These are phyloP conservation scores for Chaetomium fimeti DNA, from an alignment of 495 filamentous ascomycete genomes.

Conservation along the genomic window DNA sequence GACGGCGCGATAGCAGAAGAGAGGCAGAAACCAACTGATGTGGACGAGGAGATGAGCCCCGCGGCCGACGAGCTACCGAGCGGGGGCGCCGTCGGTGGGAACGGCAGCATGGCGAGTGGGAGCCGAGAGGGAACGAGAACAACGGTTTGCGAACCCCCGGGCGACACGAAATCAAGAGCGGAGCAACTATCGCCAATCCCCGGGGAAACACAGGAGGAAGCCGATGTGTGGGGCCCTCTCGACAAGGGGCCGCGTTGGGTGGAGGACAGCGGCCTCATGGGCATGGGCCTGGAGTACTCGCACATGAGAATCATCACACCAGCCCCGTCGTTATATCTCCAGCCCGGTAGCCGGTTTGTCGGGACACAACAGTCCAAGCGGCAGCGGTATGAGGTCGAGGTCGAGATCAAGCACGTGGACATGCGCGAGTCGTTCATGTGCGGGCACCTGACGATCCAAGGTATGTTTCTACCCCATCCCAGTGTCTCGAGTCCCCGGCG, in stretches of 20 bases:
- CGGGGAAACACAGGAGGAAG: conserved; percentile 25
- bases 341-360: conserved; percentile 81
- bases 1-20: conserved; percentile 28
- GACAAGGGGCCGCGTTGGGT: conserved; percentile 30
- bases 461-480: conserved; percentile 47
- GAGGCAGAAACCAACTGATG: conserved; percentile 40
- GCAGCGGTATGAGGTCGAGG: conserved; percentile 90
- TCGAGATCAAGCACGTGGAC: conserved; percentile 96
- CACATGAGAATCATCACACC: conserved; percentile 62
- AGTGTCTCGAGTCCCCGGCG: not conserved
- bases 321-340: conserved; percentile 76
- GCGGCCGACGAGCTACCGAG: conserved; percentile 19
- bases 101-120: conserved; percentile 17
- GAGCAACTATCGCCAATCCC: conserved; percentile 10
- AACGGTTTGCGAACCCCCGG: not conserved
- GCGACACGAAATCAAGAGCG: conserved; percentile 12
- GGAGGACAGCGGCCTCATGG: conserved; percentile 35
- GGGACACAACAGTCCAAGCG: conserved; percentile 91
- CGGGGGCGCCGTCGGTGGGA: not conserved
- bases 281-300: conserved; percentile 64
- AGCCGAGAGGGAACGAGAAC: conserved; percentile 25
- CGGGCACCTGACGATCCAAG: conserved; percentile 95
- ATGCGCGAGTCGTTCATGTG: conserved; percentile 93
- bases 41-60: conserved; percentile 34
- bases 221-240: conserved; percentile 25